Base-by-base conservation (phyloP, 176 grass and related monocot genomes). In the Hsuehochloa calcarea region DNA sequence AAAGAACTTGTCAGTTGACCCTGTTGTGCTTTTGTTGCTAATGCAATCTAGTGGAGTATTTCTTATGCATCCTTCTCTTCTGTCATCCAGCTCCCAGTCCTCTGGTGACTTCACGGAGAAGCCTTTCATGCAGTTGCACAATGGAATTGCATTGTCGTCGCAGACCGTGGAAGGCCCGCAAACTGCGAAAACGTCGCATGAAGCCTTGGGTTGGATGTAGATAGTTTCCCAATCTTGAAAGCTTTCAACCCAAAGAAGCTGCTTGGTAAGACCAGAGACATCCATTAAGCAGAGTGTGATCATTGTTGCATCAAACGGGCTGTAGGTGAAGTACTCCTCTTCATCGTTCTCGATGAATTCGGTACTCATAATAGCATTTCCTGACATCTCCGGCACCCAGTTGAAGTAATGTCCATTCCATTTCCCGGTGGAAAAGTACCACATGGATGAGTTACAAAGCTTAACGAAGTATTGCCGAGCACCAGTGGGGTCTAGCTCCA, bases 101-200 rank as follows among this genome's bases (percentile, higher is more conserved):
- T n/a, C 12, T 3, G 68, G 55, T 27, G 40, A 49, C 17, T 8
- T 31, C 17, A 80, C 19, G 20, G 40, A 34, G 26, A 66, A 76
- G 17, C 73, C 73, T 7, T 76, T 52, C 50, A 37, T 37, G 34
- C 73, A 76, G 5, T 38, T 29, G 55, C 51, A 80, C 5, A 35
- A 39, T 3, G 13, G 26, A 31, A 50, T 1, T 45, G 43, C 4
- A 23, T 44, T 25, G 16, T 11, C 6, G 19, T 46, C 29, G 16
- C 68, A 92, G 37, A 51, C 61, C 27, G 66, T 75, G 46, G 75
- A 92, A 80, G 90, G 58, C n/a, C 90, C 87, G 20, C 87, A 89
- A 20, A 79, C 46, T 35, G 65, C 73, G 7, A 56, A 83, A 22
- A 89, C 87, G 43, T 74, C 66, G 8, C 90, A 92, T 61, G 34